Evolutionary conservation across 352 stramenopile genomes (phyloP).

Genomic region (Peronospora tabacina): DNA sequence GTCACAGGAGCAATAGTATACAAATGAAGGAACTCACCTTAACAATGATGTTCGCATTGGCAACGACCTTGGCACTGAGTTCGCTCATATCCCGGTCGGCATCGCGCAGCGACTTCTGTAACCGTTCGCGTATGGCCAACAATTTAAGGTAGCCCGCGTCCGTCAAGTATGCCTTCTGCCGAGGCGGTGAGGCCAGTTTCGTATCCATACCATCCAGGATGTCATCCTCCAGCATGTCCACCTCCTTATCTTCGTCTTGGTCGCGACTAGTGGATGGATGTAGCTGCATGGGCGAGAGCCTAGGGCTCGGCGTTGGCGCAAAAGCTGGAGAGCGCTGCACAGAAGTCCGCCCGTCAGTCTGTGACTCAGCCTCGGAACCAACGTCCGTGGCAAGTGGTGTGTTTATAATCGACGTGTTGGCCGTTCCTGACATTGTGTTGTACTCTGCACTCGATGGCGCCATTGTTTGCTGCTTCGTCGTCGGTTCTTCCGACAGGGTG

Average conservation of each 20-base stretch:
- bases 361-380: slow-evolving; percentile 58
- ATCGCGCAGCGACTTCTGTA: slow-evolving; percentile 66
- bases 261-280: slow-evolving; percentile 10
- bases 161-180: slow-evolving; percentile 41
- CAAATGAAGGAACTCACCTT: slow-evolving; percentile 34
- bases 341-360: slow-evolving; percentile 43
- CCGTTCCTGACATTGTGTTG: slow-evolving; percentile 26
- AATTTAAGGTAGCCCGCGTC: slow-evolving; percentile 64
- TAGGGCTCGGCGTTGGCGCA: slow-evolving; percentile 44
- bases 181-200: slow-evolving; percentile 32
- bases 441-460: slow-evolving; percentile 14
- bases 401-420: slow-evolving; percentile 48
- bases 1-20: neutral
- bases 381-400: slow-evolving; percentile 60
- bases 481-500: slow-evolving; percentile 43
- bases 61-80: slow-evolving; percentile 53
- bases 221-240: slow-evolving; percentile 73
- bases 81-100: slow-evolving; percentile 60
- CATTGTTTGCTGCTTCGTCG: slow-evolving; percentile 36
- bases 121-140: slow-evolving; percentile 43
- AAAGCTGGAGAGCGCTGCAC: slow-evolving; percentile 61
- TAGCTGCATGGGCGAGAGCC: slow-evolving; percentile 36
- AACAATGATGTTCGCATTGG: slow-evolving; percentile 76
- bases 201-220: slow-evolving; percentile 68
- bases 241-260: slow-evolving; percentile 59